Conservation (phyloP, 805 yeast species). For the Starmerella tilneyi region DNA sequence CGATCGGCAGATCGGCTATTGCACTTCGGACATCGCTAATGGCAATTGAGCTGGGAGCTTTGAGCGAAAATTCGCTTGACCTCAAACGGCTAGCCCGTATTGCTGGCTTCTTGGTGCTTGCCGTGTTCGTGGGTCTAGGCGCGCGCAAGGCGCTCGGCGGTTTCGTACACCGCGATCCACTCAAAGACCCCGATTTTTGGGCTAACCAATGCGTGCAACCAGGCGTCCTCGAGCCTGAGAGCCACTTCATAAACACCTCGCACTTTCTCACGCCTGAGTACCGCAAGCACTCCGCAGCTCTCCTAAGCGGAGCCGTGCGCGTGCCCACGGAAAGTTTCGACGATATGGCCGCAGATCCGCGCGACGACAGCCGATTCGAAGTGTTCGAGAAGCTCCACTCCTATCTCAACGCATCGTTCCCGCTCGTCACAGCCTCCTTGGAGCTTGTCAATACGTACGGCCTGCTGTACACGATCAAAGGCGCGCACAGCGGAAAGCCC, state of each 20-base stretch:
- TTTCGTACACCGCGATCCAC: background rate
- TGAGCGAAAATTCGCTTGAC: background rate
- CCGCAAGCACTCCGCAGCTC: constrained; percentile 14
- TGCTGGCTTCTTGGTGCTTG: background rate
- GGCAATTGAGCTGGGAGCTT: background rate
- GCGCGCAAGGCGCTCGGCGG: background rate
- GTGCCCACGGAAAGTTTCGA: constrained; percentile 59
- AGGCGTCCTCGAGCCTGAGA: background rate
- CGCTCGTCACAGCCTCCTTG: constrained; percentile 41
- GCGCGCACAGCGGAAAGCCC: constrained; percentile 47
- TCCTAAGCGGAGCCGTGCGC: constrained; percentile 42
- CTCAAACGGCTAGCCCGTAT: constrained; percentile 1
- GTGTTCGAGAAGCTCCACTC: constrained; percentile 41
- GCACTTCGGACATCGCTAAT: too few species aligned
- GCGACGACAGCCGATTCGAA: constrained; percentile 43
- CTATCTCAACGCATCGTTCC: constrained; percentile 47
- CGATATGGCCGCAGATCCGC: constrained; percentile 37
- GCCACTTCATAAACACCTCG: constrained; percentile 7
- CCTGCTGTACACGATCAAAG: constrained; percentile 53
- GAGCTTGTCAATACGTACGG: constrained; percentile 52
- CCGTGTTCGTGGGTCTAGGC: background rate
- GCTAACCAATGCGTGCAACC: background rate
- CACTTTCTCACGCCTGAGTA: constrained; percentile 16
- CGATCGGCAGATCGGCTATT: too few species aligned
- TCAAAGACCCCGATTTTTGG: constrained; percentile 1